A percentile compares a stretch with the other conserved stretches of the same genome.
These are phyloP conservation scores for Fusarium floridanum DNA, from an alignment of 2,329 filamentous ascomycete genomes.

Conservation along the genomic window DNA sequence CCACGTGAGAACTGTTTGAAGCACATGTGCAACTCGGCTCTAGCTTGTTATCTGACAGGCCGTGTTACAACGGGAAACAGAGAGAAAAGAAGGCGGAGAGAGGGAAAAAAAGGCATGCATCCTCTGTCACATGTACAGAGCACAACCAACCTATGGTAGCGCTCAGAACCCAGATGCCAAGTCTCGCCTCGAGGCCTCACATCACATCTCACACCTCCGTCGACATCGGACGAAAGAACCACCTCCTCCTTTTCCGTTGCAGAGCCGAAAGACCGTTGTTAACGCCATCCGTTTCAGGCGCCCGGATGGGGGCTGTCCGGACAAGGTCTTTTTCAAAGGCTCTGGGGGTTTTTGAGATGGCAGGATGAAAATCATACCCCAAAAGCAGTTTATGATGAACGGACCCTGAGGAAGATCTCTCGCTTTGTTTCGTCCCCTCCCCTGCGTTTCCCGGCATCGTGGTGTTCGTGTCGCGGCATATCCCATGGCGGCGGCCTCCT, in stretches of 20 bases:
- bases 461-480: background rate
- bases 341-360: background rate
- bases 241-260: background rate
- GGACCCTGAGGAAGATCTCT: slow-evolving; percentile 1
- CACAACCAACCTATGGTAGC: background rate
- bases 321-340: background rate
- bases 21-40: slow-evolving; percentile 22
- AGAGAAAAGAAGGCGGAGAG: background rate
- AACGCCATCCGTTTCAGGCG: slow-evolving; percentile 12
- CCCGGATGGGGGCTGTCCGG: slow-evolving; percentile 5
- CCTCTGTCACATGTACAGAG: slow-evolving; percentile 6
- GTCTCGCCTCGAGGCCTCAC: slow-evolving; percentile 6
- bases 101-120: background rate
- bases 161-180: slow-evolving; percentile 1
- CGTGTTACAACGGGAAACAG: background rate
- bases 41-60: slow-evolving; percentile 9
- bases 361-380: slow-evolving; percentile 9
- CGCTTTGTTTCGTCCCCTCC: slow-evolving; percentile 1
- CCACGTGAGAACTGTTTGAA: slow-evolving; percentile 34
- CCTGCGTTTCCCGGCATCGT: slow-evolving; percentile 6
- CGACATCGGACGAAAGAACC: background rate
- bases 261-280: background rate
- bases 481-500: background rate
- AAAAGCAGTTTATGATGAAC: slow-evolving; percentile 12
- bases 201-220: background rate